Conservation (phyloP, 148 eudicot genomes). For the Oxyria digyna region DNA sequence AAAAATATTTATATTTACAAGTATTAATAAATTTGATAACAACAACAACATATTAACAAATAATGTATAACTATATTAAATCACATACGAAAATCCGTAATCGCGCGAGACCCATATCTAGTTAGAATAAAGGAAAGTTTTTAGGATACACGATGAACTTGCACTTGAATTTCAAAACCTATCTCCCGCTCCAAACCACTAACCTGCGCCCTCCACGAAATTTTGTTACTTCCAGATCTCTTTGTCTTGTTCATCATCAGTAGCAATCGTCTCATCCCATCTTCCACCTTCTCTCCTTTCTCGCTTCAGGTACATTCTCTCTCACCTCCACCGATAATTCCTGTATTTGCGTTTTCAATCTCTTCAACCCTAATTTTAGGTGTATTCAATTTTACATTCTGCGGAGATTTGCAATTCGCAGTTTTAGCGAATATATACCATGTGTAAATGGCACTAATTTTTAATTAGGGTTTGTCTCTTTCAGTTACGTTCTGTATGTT, state of each 20-base stretch:
- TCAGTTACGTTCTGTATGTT: background rate
- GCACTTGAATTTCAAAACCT: background rate
- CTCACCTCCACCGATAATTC: background rate
- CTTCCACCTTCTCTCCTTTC: background rate
- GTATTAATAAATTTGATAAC: no score
- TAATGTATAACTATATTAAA: no score
- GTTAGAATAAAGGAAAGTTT: no score
- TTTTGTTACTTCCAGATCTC: background rate
- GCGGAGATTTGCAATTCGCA: background rate
- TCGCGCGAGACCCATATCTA: no score
- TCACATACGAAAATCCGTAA: no score
- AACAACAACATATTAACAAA: no score
- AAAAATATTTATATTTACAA: no score
- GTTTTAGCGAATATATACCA: background rate
- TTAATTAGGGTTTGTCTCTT: background rate
- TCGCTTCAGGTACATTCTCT: background rate
- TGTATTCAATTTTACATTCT: background rate
- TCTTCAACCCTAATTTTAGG: background rate
- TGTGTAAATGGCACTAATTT: background rate
- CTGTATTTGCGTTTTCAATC: background rate
- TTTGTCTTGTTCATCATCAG: background rate
- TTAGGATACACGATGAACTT: background rate
- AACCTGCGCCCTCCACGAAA: background rate
- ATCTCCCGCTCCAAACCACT: background rate
- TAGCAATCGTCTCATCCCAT: background rate